Evolutionary conservation across 2,329 filamentous ascomycete genomes (phyloP).

Genomic region (Alternaria infectoria): DNA sequence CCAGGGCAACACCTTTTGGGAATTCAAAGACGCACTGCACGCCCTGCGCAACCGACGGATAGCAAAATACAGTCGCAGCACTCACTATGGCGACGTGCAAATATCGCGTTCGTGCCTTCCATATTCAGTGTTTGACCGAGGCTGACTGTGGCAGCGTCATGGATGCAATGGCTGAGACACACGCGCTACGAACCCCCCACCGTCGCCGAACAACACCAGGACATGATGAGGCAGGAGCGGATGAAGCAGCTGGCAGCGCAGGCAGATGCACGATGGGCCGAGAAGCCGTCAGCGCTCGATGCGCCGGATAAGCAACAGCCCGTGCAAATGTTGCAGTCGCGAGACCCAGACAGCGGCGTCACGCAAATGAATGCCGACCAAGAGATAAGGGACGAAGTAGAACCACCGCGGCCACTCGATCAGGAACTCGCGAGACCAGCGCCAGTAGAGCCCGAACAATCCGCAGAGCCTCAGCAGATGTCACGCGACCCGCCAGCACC

Average conservation of each 20-base stretch:
- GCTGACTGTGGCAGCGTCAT: conserved; percentile 58
- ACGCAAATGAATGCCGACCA: conserved; percentile 41
- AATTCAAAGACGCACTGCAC: conserved; percentile 66
- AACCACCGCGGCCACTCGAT: conserved; percentile 5
- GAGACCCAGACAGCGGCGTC: conserved; percentile 51
- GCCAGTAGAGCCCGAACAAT: not conserved
- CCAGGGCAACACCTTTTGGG: conserved; percentile 70
- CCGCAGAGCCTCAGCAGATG: conserved; percentile 17
- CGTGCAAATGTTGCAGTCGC: conserved; percentile 52
- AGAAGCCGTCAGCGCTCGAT: conserved; percentile 65
- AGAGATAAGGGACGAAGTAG: conserved; percentile 36
- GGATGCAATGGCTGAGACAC: conserved; percentile 72
- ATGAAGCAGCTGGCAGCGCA: conserved; percentile 65
- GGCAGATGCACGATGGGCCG: conserved; percentile 68
- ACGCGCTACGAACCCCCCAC: conserved; percentile 63
- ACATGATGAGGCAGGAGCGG: conserved; percentile 62
- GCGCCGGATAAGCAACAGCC: conserved; percentile 59
- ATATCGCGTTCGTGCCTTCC: conserved; percentile 56
- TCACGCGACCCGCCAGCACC: conserved; percentile 23
- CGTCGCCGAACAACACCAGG: conserved; percentile 64
- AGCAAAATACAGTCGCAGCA: conserved; percentile 60
- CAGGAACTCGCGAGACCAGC: conserved; percentile 7
- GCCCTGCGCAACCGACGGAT: conserved; percentile 63
- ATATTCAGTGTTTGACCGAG: not conserved
- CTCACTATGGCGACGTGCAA: conserved; percentile 65